A percentile compares a stretch with the other conserved stretches of the same genome.
Evolutionary conservation across 371 early-diverging fungal species (phyloP).

Genomic region (Hamiltosporidium tvaerminnensis): DNA sequence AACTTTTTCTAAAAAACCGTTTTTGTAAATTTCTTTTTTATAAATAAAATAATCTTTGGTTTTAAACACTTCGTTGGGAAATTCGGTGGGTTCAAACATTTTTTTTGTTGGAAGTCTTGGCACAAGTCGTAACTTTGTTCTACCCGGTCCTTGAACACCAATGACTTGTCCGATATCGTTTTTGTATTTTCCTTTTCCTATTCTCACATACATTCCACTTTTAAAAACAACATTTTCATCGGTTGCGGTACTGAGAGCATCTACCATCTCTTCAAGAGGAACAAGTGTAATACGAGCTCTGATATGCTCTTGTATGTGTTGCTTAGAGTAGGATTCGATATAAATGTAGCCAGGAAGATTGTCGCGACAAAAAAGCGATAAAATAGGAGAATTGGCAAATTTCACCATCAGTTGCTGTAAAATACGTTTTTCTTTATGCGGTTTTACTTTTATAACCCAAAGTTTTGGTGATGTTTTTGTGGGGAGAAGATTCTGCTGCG

Average conservation of each 20-base stretch:
- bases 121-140: conserved; percentile 34
- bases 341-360: conserved; percentile 51
- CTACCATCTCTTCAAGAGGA: conserved; percentile 51
- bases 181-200: conserved; percentile 47
- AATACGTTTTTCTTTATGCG: conserved; percentile 42
- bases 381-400: conserved; percentile 12
- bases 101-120: conserved; percentile 40
- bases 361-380: neutral
- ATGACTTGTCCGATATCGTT: conserved; percentile 48
- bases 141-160: conserved; percentile 12
- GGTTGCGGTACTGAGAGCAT: conserved; percentile 31
- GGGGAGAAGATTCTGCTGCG: conserved; percentile 8
- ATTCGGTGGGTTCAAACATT: conserved; percentile 44
- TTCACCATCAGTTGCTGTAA: conserved; percentile 12
- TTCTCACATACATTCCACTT: conserved; percentile 37
- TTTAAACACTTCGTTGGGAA: conserved; percentile 6
- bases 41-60: conserved; percentile 32
- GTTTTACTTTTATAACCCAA: conserved; percentile 44
- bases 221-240: conserved; percentile 8
- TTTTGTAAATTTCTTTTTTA: conserved; percentile 48
- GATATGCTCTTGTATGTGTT: conserved; percentile 43
- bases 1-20: conserved; percentile 46
- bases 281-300: conserved; percentile 35
- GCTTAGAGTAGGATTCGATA: conserved; percentile 50
- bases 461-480: conserved; percentile 37